phyloP scores from a whole-genome alignment of 306 rosid genomes.

The Prunus salicina region DNA sequence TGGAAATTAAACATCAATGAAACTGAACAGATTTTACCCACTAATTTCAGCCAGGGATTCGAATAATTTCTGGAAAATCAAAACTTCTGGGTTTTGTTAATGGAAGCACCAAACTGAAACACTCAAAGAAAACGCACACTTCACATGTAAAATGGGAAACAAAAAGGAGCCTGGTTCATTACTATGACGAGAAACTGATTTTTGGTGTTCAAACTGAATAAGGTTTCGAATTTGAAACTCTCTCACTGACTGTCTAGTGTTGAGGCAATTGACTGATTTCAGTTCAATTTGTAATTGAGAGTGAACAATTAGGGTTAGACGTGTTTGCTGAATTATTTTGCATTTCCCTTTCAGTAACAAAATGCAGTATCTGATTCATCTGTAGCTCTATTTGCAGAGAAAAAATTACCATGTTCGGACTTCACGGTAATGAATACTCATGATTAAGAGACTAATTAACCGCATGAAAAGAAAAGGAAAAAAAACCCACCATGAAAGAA shows the following conservation, averaged over 20 bases:
- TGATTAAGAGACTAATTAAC: background rate
- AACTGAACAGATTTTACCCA: background rate
- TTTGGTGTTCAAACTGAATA: too few species aligned
- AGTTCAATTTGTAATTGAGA: too few species aligned
- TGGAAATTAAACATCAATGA: background rate
- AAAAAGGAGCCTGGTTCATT: too few species aligned
- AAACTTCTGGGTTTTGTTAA: background rate
- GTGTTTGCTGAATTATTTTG: too few species aligned
- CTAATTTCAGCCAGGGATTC: background rate
- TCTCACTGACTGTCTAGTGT: too few species aligned
- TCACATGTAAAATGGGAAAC: background rate
- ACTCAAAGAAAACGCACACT: background rate
- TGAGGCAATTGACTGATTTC: too few species aligned
- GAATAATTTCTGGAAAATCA: background rate
- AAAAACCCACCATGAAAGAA: too few species aligned
- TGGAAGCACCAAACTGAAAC: background rate
- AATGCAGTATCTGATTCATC: background rate
- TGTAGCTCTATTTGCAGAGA: background rate
- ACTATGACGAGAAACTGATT: too few species aligned
- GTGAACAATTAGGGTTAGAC: too few species aligned
- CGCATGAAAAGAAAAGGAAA: background rate
- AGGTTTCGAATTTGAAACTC: too few species aligned
- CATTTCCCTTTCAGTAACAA: background rate
- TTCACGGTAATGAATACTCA: background rate
- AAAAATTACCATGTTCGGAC: background rate